Evolutionary conservation across 164 flowering plant species (phyloP).

Genomic region (Chimonanthus praecox): DNA sequence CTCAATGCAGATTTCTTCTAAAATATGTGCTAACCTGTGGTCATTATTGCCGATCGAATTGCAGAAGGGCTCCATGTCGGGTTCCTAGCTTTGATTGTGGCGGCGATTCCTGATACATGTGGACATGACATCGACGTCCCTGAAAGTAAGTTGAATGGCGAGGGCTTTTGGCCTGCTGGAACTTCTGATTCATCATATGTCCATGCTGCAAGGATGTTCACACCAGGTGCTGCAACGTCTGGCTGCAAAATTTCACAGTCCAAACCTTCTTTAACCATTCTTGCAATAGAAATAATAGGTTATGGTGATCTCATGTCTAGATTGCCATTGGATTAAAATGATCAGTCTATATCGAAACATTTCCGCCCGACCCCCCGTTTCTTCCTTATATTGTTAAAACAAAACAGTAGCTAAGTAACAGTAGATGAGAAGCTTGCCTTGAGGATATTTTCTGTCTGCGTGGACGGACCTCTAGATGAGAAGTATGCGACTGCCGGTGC

Average conservation of each 20-base stretch:
- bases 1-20: background rate
- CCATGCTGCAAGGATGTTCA: constrained; percentile 77
- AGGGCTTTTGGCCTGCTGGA: constrained; percentile 38
- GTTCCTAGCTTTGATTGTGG: constrained; percentile 46
- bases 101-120: constrained; percentile 74
- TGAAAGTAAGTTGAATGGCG: constrained; percentile 52
- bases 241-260: constrained; percentile 48
- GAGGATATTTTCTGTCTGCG: constrained; percentile 41
- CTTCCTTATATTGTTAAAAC: too few species aligned
- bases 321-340: too few species aligned
- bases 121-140: constrained; percentile 95
- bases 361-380: too few species aligned
- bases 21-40: constrained; percentile 44
- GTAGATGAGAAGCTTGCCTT: constrained; percentile 41
- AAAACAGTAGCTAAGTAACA: background rate
- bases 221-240: constrained; percentile 86
- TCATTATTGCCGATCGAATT: constrained; percentile 79
- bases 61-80: constrained; percentile 68
- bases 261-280: background rate
- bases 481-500: constrained; percentile 63
- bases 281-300: too few species aligned
- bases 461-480: constrained; percentile 76
- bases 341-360: too few species aligned
- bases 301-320: too few species aligned
- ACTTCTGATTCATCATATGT: constrained; percentile 30